Evolutionary conservation across 2,329 filamentous ascomycete species (phyloP), one percentile per base, ranked within the genome.

Genomic region (Trichoderma cornu-damae): DNA sequence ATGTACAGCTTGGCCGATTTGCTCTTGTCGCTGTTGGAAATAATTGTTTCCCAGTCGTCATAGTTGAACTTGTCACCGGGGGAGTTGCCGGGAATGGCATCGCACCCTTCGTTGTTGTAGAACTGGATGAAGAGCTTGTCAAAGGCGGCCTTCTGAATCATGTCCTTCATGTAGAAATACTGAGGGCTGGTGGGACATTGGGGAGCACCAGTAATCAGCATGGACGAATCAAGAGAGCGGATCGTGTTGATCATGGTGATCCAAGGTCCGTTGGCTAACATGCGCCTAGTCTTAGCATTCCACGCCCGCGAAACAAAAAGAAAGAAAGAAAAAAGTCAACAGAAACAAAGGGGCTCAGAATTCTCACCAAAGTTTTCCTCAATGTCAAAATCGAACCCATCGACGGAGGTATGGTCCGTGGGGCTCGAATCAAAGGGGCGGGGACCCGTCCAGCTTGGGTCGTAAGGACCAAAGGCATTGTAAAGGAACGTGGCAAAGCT

Each of bases 41-140:
- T 56, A 26, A 72, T 67, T 0, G 48, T 37, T 47, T 67, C 71
- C 77, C 77, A 79, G 12, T 65, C 64, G 50, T 74, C 64, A 63
- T 75, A 79, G 60, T 77, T 79, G 68, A 77, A 75, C 34, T 63
- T 62, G 9, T 68, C 64, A 8, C 67, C 68, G 7, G 67, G 53
- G 11, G 60, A 58, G 59, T 70, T 70, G 48, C 61, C 59, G 14
- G 64, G 34, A 59, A 73, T 63, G 24, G 69, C 66, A 43, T 74
- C 70, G 62, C 75, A 78, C 18, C 48, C 61, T 0, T 63, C 62
- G 64, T 78, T 78, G 70, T 79, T 78, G 69, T 77, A 79, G 66
- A 79, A 79, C 67, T 79, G 77, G 50, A 79, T 65, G 64, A 75
- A 78, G 38, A 76, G 66, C 12, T 72, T 69, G 24, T 76, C 73